A percentile compares a stretch with the other conserved stretches of the same genome.
Conservation (phyloP, 805 yeast species). For the Saccharomycopsis synnaedendra region DNA sequence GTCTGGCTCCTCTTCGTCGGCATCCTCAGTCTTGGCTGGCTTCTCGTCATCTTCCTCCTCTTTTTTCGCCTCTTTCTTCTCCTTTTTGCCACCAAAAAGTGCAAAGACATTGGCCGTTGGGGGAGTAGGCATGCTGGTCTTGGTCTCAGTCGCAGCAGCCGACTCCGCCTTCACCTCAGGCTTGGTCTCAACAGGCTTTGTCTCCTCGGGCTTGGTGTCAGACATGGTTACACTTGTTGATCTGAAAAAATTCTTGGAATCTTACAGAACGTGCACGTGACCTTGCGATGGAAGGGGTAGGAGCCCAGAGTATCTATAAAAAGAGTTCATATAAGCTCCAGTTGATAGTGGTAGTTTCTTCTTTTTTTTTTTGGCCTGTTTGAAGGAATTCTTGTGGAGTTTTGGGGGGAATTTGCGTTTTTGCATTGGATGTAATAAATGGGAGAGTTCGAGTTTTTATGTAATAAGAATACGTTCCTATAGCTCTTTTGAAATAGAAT, state of each 20-base stretch:
- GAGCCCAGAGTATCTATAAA: no score
- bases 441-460: no score
- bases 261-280: background rate
- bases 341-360: no score
- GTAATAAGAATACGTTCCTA: no score
- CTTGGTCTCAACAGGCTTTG: slow-evolving; percentile 20
- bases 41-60: slow-evolving; percentile 20
- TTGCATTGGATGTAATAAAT: no score
- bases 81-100: slow-evolving; percentile 89
- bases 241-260: background rate
- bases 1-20: slow-evolving; percentile 28
- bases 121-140: slow-evolving; percentile 35
- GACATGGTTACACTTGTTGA: background rate
- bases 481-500: no score
- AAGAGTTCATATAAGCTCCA: no score
- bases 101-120: slow-evolving; percentile 81
- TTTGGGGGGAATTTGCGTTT: no score
- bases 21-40: slow-evolving; percentile 20
- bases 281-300: background rate
- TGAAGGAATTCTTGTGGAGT: no score
- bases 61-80: slow-evolving; percentile 34
- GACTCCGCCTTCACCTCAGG: slow-evolving; percentile 3
- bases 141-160: slow-evolving; percentile 15
- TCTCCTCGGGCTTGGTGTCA: slow-evolving; percentile 14
- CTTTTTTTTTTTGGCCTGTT: no score